Percentiles rank a stretch among this genome's conserved stretches.
These are phyloP conservation scores for Wickerhamiella sergipiensis DNA, from an alignment of 805 yeast species.

Conservation along the genomic window DNA sequence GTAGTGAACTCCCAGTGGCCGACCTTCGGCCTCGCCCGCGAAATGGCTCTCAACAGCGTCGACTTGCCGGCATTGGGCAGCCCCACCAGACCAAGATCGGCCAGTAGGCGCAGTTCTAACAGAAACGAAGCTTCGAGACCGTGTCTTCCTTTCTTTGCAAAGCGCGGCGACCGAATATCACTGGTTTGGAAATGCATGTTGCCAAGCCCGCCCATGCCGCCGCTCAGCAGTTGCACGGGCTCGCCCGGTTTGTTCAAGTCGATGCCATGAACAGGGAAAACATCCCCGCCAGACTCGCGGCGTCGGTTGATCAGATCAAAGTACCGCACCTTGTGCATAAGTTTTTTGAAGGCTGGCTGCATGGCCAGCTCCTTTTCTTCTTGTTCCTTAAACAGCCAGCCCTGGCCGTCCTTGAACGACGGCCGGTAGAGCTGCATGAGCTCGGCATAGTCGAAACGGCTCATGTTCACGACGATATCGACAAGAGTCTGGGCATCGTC, in stretches of 20 bases:
- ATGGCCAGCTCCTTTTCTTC: conserved; percentile 55
- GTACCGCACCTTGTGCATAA: conserved; percentile 48
- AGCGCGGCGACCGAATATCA: conserved; percentile 77
- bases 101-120: conserved; percentile 75
- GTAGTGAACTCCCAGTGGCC: conserved; percentile 98
- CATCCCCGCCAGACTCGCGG: conserved; percentile 49
- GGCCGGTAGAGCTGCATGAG: conserved; percentile 46
- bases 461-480: conserved; percentile 12
- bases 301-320: conserved; percentile 47
- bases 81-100: conserved; percentile 90
- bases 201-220: conserved; percentile 93
- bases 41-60: conserved; percentile 71
- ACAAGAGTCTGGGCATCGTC: conserved; percentile 2
- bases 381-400: conserved; percentile 79
- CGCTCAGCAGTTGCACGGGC: conserved; percentile 60
- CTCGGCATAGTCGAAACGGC: conserved; percentile 13
- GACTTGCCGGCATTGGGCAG: conserved; percentile 96
- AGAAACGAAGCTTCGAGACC: conserved; percentile 55
- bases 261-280: conserved; percentile 68
- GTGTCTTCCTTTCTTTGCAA: conserved; percentile 65
- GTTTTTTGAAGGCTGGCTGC: conserved; percentile 49
- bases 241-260: conserved; percentile 50
- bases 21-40: conserved; percentile 77
- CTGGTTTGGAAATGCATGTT: conserved; percentile 87
- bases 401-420: conserved; percentile 55